These are phyloP conservation scores for Pugionium cornutum DNA, from an alignment of 345 rosid genomes.

Conservation along the genomic window DNA sequence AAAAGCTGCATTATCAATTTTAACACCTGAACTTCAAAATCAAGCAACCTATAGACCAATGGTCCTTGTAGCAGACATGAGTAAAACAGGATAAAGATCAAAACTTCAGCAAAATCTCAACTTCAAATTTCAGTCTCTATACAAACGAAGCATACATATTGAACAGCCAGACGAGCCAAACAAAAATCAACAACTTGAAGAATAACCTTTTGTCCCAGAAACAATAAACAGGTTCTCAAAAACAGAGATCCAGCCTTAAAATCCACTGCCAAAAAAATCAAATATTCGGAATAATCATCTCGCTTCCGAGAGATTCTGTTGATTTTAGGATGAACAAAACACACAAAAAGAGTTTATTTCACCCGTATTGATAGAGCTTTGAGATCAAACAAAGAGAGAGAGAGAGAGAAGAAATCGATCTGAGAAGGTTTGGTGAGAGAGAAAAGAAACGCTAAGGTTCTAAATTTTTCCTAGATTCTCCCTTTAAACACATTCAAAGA, in stretches of 20 bases:
- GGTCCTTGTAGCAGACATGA: slow-evolving; percentile 14
- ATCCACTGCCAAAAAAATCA: slow-evolving; percentile 4
- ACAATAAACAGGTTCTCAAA: slow-evolving; percentile 20
- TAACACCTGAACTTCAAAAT: slow-evolving; percentile 9
- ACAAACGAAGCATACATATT: neutral
- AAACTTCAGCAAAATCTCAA: slow-evolving; percentile 6
- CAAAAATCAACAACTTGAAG: neutral
- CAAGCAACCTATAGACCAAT: slow-evolving; percentile 18
- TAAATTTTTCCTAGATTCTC: slow-evolving; percentile 18
- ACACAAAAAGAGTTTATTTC: neutral
- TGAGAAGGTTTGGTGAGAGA: slow-evolving; percentile 31
- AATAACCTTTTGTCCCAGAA: slow-evolving; percentile 5
- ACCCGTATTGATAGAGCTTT: slow-evolving; percentile 10
- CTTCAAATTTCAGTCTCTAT: neutral
- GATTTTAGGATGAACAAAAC: neutral
- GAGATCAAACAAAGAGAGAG: neutral
- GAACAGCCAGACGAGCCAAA: neutral
- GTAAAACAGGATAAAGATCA: slow-evolving; percentile 22
- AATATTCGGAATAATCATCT: neutral
- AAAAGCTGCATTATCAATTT: slow-evolving; percentile 14
- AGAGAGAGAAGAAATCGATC: slow-evolving; percentile 20
- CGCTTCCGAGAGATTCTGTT: neutral
- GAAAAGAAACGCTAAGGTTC: slow-evolving; percentile 13
- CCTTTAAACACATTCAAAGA: slow-evolving; percentile 21
- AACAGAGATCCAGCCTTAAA: slow-evolving; percentile 32